Conservation (phyloP, 208 protist species). For the Zelonia costaricensis region DNA sequence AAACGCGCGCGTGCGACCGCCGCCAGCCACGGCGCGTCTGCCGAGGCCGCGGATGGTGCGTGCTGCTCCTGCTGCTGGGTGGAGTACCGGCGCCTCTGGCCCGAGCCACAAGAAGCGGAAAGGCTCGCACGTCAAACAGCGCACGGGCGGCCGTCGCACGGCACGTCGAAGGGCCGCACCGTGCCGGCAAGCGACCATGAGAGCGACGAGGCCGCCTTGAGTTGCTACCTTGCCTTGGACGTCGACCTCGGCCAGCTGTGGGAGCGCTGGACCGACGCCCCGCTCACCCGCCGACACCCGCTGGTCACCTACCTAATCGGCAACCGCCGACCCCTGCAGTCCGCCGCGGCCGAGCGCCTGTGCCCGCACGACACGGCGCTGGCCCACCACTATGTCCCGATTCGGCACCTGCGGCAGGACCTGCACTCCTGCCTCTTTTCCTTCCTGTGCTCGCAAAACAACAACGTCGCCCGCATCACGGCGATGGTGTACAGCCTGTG, state of each 20-base stretch:
- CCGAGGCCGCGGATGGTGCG: not conserved
- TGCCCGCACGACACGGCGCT: conserved; percentile 8
- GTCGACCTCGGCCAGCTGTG: conserved; percentile 59
- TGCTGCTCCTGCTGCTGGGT: conserved; percentile 13
- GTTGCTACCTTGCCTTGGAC: conserved; percentile 66
- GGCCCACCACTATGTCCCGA: conserved; percentile 4
- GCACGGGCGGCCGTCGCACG: not conserved
- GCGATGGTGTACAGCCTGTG: conserved; percentile 54
- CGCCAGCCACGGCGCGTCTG: not conserved
- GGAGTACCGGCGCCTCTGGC: conserved; percentile 16
- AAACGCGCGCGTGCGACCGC: too few relatives aligned
- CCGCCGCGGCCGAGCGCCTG: not conserved
- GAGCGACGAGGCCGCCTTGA: conserved; percentile 42
- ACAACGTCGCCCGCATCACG: conserved; percentile 75
- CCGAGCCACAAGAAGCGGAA: too few relatives aligned
- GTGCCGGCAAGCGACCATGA: not conserved
- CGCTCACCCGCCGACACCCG: conserved; percentile 47
- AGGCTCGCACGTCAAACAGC: not conserved
- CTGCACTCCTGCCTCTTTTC: conserved; percentile 72
- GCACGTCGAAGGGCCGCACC: too few relatives aligned
- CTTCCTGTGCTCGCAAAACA: conserved; percentile 88
- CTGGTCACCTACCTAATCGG: conserved; percentile 45
- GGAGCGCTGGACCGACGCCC: conserved; percentile 52
- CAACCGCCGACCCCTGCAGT: not conserved
- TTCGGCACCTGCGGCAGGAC: conserved; percentile 71